These are phyloP conservation scores for Pulveroboletus ravenelii DNA, from an alignment of 768 basidiomycete species.

Conservation along the genomic window DNA sequence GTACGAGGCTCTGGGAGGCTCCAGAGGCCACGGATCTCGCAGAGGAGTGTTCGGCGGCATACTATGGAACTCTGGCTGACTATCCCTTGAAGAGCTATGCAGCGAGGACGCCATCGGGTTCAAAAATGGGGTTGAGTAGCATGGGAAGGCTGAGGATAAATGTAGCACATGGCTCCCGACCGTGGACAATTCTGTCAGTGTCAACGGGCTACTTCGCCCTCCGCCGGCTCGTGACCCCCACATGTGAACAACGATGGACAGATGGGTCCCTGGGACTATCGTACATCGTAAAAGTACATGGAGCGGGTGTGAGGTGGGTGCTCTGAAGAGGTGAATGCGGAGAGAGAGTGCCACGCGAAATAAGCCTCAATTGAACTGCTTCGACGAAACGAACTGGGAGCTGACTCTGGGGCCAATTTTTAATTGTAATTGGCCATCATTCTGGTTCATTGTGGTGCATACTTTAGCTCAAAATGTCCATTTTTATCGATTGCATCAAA, in stretches of 20 bases:
- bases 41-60: conserved; percentile 11
- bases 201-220: neutral
- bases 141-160: neutral
- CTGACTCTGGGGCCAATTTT: too few species aligned
- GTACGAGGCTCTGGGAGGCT: conserved; percentile 26
- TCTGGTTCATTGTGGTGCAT: too few species aligned
- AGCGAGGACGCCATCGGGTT: conserved; percentile 1
- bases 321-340: neutral
- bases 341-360: neutral
- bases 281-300: neutral
- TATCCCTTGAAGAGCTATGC: conserved; percentile 17
- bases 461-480: too few species aligned
- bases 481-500: too few species aligned
- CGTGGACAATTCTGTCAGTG: neutral
- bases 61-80: conserved; percentile 10
- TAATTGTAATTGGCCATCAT: too few species aligned
- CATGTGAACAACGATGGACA: conserved; percentile 2
- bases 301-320: neutral
- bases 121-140: neutral
- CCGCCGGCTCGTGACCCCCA: conserved; percentile 1
- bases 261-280: too few species aligned
- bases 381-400: too few species aligned
- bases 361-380: neutral
- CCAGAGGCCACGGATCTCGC: neutral
- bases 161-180: neutral